These are phyloP conservation scores for Suhomyces wounanorum DNA, from an alignment of 1,139 yeast genomes.

Conservation along the genomic window DNA sequence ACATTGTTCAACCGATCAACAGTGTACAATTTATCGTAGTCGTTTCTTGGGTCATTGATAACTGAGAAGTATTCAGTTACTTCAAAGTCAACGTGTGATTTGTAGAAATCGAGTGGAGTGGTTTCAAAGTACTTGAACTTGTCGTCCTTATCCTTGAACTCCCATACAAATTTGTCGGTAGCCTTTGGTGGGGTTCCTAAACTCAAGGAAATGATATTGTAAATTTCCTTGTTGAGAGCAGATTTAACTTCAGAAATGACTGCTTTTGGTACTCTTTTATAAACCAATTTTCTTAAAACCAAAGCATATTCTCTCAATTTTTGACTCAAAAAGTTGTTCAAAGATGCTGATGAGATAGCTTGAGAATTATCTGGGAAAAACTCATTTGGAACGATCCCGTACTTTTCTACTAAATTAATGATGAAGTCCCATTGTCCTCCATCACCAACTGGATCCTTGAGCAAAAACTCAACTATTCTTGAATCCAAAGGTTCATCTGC, in stretches of 20 bases:
- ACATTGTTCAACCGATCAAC: conserved; percentile 77
- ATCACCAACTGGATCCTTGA: conserved; percentile 66
- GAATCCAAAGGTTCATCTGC: conserved; percentile 65
- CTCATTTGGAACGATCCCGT: conserved; percentile 75
- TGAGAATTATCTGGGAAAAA: conserved; percentile 72
- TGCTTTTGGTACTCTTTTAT: conserved; percentile 27
- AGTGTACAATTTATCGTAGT: conserved; percentile 58
- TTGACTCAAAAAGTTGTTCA: conserved; percentile 64
- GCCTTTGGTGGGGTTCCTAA: conserved; percentile 82
- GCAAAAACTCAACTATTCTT: conserved; percentile 62
- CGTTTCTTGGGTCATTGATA: conserved; percentile 80
- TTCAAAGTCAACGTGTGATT: conserved; percentile 54
- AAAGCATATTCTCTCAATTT: conserved; percentile 77
- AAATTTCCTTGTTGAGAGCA: conserved; percentile 59
- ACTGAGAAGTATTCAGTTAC: conserved; percentile 61
- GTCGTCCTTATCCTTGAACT: conserved; percentile 71
- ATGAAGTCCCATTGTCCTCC: conserved; percentile 91
- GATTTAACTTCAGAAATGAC: conserved; percentile 36
- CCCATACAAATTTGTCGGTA: conserved; percentile 67
- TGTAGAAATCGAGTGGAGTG: conserved; percentile 66
- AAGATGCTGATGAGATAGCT: conserved; percentile 55
- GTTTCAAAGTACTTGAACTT: conserved; percentile 53
- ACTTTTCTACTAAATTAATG: conserved; percentile 69
- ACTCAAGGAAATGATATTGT: conserved; percentile 62
- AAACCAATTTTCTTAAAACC: conserved; percentile 53